Base-by-base conservation (phyloP, 2,329 filamentous ascomycete genomes). In the Penicillium sp. region DNA sequence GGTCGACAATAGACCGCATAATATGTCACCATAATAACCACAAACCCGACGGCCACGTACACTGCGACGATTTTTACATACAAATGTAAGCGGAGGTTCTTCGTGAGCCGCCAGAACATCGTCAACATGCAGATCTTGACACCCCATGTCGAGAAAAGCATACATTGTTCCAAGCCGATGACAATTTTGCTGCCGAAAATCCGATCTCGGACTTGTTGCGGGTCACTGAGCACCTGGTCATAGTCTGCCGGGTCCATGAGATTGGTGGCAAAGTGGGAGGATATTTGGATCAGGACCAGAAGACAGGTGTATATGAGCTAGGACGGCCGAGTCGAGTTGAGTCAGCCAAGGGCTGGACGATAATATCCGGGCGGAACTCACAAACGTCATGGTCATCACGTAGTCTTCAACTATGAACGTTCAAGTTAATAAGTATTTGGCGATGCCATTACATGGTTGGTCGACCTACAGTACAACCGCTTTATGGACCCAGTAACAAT, bases 111-210 rank as follows among this genome's bases (percentile, higher is more conserved):
- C 64, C 75, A 75, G 64, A 83, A 84, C 65, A 85, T 79, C 29
- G 82, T 76, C 64, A 82, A 23, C 48, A 58, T 44, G 49, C 56
- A 58, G 3, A 26, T 47, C n/a, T 58, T 58, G 35, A 58, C 56
- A 3, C 56, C 56, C 56, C 56, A 58, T 5, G 56, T 58, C 23
- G 56, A 58, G 48, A 58, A 35, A 4, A 58, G 73, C 74, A 84
- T 83, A 73, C 79, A 82, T 64, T 83, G 80, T 60, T 84, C 82
- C 7, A 82, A 73, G 1, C 78, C 78, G 41, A 84, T 73, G 17
- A 82, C 81, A n/a, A 83, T 75, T 57, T 84, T 83, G 59, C 80
- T 82, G 13, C 82, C 82, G 56, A 75, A 75, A 6, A 83, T 75
- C n/a, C 82, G 75, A 23, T 73, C 67, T 3, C 71, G 56, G 29